phyloP scores from a whole-genome alignment of 176 grass and related monocot genomes.

The Triticum monococcum region DNA sequence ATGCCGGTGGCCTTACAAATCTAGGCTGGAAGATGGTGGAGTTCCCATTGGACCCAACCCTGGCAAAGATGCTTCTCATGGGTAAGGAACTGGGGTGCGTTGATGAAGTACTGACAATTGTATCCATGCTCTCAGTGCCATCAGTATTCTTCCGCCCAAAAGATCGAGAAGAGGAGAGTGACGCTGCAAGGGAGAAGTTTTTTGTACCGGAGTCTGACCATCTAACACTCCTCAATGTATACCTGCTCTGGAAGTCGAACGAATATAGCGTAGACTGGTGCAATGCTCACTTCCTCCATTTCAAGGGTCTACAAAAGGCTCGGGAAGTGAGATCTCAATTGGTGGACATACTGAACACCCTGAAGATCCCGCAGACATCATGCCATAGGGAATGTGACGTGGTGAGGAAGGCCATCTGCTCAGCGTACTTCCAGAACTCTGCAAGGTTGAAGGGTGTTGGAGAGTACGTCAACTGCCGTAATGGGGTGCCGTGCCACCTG shows the following conservation, averaged over 20 bases:
- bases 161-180: constrained; percentile 89
- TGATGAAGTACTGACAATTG: constrained; percentile 87
- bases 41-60: constrained; percentile 84
- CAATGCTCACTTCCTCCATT: constrained; percentile 87
- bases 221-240: constrained; percentile 82
- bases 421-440: constrained; percentile 84
- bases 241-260: constrained; percentile 54
- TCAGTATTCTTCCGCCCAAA: constrained; percentile 93
- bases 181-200: constrained; percentile 89
- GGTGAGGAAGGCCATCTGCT: constrained; percentile 84
- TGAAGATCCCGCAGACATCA: constrained; percentile 75
- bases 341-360: constrained; percentile 74
- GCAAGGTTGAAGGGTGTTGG: constrained; percentile 83
- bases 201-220: constrained; percentile 96
- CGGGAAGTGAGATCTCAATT: constrained; percentile 85
- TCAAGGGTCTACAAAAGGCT: constrained; percentile 84
- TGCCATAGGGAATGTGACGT: constrained; percentile 84
- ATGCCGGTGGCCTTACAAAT: constrained; percentile 71
- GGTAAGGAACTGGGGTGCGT: constrained; percentile 69
- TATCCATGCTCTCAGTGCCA: constrained; percentile 90
- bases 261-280: constrained; percentile 88
- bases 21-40: constrained; percentile 98
- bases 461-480: constrained; percentile 86
- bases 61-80: constrained; percentile 97
- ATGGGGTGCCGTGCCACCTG: constrained; percentile 86